Base-by-base conservation (phyloP, 2,329 filamentous ascomycete species). In the Xylaria hypoxylon region DNA sequence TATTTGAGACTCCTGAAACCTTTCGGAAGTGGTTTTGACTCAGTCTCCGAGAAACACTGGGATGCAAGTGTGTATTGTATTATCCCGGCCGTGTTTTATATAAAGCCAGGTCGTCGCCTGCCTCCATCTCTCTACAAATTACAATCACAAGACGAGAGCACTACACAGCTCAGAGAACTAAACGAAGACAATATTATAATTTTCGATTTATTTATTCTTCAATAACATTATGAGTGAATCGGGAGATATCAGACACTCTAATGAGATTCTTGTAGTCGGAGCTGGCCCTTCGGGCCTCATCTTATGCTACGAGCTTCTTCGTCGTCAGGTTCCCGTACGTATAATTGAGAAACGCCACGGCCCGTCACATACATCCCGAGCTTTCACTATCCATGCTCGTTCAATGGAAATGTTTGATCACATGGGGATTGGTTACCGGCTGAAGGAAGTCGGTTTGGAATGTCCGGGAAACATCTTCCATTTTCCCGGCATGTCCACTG, bases 391-490 rank as follows among this genome's bases (percentile, higher is more conserved):
- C 17, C 53, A 57, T 4, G 53, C 53, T n/a, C 53, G 53, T 13
- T 33, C 53, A 26, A 57, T 57, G 53, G 53, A 57, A 31, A 57
- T 57, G 53, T 57, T 57, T 22, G 53, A 57, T 45, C 53, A 57
- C 26, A 57, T 57, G 53, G 31, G 17, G 2, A 26, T 57, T 17
- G 45, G 53, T n/a, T 44, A 42, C 26, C 53, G 53, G 15, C 22
- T 57, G 53, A 57, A 57, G 38, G 53, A 57, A 24, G 40, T 57
- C n/a, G 44, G 53, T 17, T 8, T 57, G 15, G 53, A 57, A 22
- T 57, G 53, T 10, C 53, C 40, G 15, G 53, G 53, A 31, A 57
- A 57, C 26, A 57, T 57, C 40, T 57, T 13, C 26, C 44, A 57
- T 22, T 57, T 57, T 10, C 53, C 53, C 11, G 53, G 53, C 26